These are phyloP conservation scores for Tricholoma terreum DNA, from an alignment of 768 basidiomycete species.

Conservation along the genomic window DNA sequence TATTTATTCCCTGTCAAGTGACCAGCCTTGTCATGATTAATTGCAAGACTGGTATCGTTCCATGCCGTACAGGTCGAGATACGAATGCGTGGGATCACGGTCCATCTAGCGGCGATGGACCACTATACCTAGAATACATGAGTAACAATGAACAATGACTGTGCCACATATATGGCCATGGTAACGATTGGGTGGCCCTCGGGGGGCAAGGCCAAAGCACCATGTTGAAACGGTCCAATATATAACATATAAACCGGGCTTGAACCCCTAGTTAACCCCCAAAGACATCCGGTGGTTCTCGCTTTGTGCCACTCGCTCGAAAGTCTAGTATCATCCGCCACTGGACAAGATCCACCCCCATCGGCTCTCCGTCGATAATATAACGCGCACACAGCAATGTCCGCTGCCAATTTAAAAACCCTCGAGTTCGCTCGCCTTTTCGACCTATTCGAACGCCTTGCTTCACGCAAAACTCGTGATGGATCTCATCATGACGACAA, in stretches of 20 bases:
- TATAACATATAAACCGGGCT: neutral
- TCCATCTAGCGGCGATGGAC: neutral
- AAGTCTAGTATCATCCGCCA: neutral
- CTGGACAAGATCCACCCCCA: too few relatives aligned
- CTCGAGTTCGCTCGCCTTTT: conserved; percentile 55
- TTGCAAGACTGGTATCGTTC: neutral
- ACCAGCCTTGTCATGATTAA: neutral
- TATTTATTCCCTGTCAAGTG: neutral
- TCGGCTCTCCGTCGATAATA: neutral
- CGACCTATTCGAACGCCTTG: conserved; percentile 51
- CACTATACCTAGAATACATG: neutral
- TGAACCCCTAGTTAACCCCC: neutral
- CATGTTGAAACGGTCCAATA: neutral
- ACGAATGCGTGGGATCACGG: neutral
- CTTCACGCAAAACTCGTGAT: conserved; percentile 38
- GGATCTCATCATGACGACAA: conserved; percentile 27
- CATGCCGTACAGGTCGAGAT: too few relatives aligned
- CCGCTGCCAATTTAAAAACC: conserved; percentile 34
- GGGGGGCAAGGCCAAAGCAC: neutral
- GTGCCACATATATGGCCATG: neutral
- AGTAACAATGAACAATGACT: neutral
- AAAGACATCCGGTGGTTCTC: neutral
- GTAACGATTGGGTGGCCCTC: neutral
- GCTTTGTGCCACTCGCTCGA: neutral
- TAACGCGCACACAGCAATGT: conserved; percentile 8